Evolutionary conservation across 345 rosid species (phyloP).

Genomic region (Excoecaria agallocha): DNA sequence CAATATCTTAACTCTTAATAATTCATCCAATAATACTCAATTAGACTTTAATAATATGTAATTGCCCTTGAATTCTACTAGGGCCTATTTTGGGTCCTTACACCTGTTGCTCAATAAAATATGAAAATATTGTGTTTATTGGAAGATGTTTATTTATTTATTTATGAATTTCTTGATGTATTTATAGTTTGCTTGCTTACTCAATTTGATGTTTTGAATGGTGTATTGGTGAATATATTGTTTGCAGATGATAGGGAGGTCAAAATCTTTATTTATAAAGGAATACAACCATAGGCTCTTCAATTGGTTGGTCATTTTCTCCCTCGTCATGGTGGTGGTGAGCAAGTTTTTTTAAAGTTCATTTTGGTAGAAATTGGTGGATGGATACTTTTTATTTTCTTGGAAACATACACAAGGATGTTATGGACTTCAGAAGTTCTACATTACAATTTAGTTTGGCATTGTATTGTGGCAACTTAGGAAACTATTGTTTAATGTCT

Average conservation of each 20-base stretch:
- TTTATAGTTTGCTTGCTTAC: neutral
- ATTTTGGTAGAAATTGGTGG: constrained; percentile 88
- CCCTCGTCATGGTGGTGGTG: constrained; percentile 89
- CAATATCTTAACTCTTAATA: too few relatives aligned
- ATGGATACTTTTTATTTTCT: constrained; percentile 90
- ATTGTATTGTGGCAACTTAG: constrained; percentile 83
- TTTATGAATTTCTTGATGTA: too few relatives aligned
- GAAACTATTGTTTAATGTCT: constrained; percentile 92
- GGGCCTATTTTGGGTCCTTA: too few relatives aligned
- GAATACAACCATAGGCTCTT: constrained; percentile 93
- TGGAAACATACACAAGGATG: constrained; percentile 94
- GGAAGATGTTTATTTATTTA: too few relatives aligned
- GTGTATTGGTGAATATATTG: neutral
- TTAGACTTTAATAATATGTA: too few relatives aligned
- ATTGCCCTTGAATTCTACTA: too few relatives aligned
- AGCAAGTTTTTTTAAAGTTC: constrained; percentile 87
- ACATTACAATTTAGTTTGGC: constrained; percentile 92
- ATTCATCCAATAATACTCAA: too few relatives aligned
- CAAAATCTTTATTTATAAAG: constrained; percentile 77
- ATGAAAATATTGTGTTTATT: neutral
- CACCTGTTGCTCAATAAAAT: neutral
- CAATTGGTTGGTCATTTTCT: constrained; percentile 96
- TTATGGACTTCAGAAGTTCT: constrained; percentile 97
- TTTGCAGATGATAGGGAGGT: constrained; percentile 83
- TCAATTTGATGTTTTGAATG: constrained; percentile 2